Evolutionary conservation across 202 grass and related monocot species (phyloP), one percentile per base, ranked within the genome.

Genomic region (Carex arenaria): DNA sequence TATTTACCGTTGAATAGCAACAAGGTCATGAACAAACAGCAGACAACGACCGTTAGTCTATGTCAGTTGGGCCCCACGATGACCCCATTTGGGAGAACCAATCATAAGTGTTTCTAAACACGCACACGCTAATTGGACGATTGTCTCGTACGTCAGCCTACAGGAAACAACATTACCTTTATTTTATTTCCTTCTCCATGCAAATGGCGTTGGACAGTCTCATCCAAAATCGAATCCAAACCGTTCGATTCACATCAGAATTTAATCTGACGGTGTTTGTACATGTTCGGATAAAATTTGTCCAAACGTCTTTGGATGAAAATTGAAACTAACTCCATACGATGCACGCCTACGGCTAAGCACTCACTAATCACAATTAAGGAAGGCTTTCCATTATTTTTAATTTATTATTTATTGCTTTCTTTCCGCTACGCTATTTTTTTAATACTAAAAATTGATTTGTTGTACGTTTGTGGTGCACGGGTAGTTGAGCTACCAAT

Each of bases 71-170:
- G 43, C 5, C 73, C 80, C 80, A 67, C 63, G 54, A 47, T 14
- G 45, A 82, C 45, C 80, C 80, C 80, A 82, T 68, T 67, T 68
- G 45, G 61, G 61, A 66, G 80, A 82, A 82, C 80, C 63, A 82
- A 82, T 68, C 63, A 82, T 82, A 68, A 67, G 15, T 18, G 15
- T 18, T 67, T 36, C 40, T 55, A 67, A 67, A 53, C 80, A 82
- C 80, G 63, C 63, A 34, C 80, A 82, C 80, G 63, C 63, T 69
- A 67, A 82, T 67, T 23, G 61, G 12, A 65, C 5, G n/a, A 65
- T 81, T 28, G 60, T 43, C 4, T 52, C 45, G 20, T 53, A 22
- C 43, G 43, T 28, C 11, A 72, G 49, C n/a, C 13, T 47, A 80
- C 9, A 61, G 59, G 19, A 81, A 64, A 54, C 20, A 67, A 66